Percentiles rank a stretch among this genome's conserved stretches.
Evolutionary conservation across 2,329 filamentous ascomycete species (phyloP).

Genomic region (Hymenoscyphus scutula): DNA sequence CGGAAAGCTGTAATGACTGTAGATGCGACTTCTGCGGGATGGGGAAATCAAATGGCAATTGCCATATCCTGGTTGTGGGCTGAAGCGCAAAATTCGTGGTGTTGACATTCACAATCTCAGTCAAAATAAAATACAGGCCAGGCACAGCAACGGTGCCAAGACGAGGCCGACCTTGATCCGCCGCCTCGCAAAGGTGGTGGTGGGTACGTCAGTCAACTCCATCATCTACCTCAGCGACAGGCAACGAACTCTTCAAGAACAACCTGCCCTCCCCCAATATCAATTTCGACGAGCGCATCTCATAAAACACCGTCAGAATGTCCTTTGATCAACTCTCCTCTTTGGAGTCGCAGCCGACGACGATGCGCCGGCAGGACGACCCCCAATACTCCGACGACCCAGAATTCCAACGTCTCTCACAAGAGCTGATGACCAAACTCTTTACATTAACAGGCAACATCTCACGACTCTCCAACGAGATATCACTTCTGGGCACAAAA

Average conservation of each 20-base stretch:
- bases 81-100: slow-evolving; percentile 18
- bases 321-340: slow-evolving; percentile 86
- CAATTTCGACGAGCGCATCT: neutral
- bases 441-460: slow-evolving; percentile 89
- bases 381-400: slow-evolving; percentile 85
- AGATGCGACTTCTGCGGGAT: neutral
- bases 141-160: slow-evolving; percentile 16
- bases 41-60: slow-evolving; percentile 2
- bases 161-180: neutral
- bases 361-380: slow-evolving; percentile 65
- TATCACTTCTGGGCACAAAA: slow-evolving; percentile 81
- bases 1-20: slow-evolving; percentile 22
- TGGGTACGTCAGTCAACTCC: slow-evolving; percentile 28
- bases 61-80: slow-evolving; percentile 24
- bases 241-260: slow-evolving; percentile 24
- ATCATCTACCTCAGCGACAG: slow-evolving; percentile 23
- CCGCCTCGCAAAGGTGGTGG: neutral
- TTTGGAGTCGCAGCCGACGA: slow-evolving; percentile 77
- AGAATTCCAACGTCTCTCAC: slow-evolving; percentile 80
- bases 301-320: slow-evolving; percentile 52
- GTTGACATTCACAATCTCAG: slow-evolving; percentile 30
- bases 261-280: neutral
- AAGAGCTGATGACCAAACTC: slow-evolving; percentile 80
- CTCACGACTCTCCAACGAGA: slow-evolving; percentile 77
- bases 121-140: slow-evolving; percentile 28